Conservation (phyloP, 441 rosid genomes). For the Bruguiera hainesii region DNA sequence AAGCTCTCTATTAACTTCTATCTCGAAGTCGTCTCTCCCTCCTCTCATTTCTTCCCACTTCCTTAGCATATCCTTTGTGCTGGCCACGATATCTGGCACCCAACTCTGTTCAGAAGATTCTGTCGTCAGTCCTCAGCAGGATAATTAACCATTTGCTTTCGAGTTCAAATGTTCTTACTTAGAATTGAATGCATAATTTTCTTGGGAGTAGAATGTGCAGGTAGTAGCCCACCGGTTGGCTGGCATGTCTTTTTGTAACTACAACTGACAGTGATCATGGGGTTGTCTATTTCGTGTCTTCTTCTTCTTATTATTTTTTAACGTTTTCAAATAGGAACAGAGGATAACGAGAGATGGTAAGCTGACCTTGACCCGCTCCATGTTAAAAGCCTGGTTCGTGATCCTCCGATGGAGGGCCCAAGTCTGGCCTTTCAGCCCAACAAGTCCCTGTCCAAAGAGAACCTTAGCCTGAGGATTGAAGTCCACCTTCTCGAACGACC, state of each 20-base stretch:
- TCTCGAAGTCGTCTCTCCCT: slow-evolving; percentile 56
- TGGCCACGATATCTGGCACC: slow-evolving; percentile 61
- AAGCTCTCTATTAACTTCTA: slow-evolving; percentile 55
- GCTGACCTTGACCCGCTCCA: slow-evolving; percentile 62
- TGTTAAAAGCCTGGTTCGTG: slow-evolving; percentile 51
- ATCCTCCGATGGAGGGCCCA: slow-evolving; percentile 71
- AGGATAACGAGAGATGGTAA: too few species aligned
- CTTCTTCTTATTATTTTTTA: too few species aligned
- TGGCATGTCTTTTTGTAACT: too few species aligned
- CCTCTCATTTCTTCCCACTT: slow-evolving; percentile 63
- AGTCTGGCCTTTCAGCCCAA: slow-evolving; percentile 53
- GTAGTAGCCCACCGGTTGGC: too few species aligned
- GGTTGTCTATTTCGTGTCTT: too few species aligned
- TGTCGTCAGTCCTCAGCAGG: neutral
- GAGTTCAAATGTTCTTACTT: too few species aligned
- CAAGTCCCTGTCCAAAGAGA: slow-evolving; percentile 65
- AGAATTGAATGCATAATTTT: too few species aligned
- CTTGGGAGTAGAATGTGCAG: too few species aligned
- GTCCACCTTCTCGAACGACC: slow-evolving; percentile 33
- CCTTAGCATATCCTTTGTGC: slow-evolving; percentile 43
- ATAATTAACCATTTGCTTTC: neutral
- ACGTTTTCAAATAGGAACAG: too few species aligned
- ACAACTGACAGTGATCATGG: too few species aligned
- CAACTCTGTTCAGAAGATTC: slow-evolving; percentile 38
- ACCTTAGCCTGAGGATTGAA: slow-evolving; percentile 46